Evolutionary conservation across 1,139 yeast species (phyloP), one percentile per base, ranked within the genome.

Genomic region (Hanseniaspora gamundiae): DNA sequence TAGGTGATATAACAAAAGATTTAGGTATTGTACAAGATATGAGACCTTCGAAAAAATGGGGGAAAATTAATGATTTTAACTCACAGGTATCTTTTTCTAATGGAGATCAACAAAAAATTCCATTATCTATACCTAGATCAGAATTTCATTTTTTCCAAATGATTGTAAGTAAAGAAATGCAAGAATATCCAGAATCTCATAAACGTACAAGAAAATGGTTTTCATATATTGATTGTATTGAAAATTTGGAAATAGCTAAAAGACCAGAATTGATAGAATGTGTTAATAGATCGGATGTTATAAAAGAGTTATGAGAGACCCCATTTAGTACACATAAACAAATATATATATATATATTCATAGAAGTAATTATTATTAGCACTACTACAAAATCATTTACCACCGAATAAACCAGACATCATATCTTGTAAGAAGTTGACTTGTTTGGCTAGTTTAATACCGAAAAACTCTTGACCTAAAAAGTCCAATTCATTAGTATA

Each of bases 81-180:
- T 21, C 21, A 8, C 31, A 7, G 7, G n/a, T n/a, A n/a, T n/a
- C n/a, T n/a, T n/a, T n/a, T n/a, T n/a, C n/a, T n/a, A n/a, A n/a
- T n/a, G n/a, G n/a, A 14, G 7, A 29, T 7, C 17, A 14, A 33
- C 11, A 16, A 33, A 4, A 33, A n/a, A 7, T 21, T 33, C 11
- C 6, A 33, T 14, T 7, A 14, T 8, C 13, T 11, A 5, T 24
- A 13, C 29, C 73, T 77, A 71, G 70, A 48, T 75, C 69, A 45
- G 85, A 82, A 59, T 88, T 80, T 56, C 93, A 87, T 59, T 81
- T 88, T 59, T 88, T 71, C 59, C 94, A 87, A 59, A 70, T 88
- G 80, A 57, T 63, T 19, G 76, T 82, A 2, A 73, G 65, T 26
- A 66, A 71, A 42, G 65, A 83, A 50, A 72, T 73, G 41, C 70